Base-by-base conservation (phyloP, 2,329 filamentous ascomycete genomes). In the Cladophialophora psammophila region DNA sequence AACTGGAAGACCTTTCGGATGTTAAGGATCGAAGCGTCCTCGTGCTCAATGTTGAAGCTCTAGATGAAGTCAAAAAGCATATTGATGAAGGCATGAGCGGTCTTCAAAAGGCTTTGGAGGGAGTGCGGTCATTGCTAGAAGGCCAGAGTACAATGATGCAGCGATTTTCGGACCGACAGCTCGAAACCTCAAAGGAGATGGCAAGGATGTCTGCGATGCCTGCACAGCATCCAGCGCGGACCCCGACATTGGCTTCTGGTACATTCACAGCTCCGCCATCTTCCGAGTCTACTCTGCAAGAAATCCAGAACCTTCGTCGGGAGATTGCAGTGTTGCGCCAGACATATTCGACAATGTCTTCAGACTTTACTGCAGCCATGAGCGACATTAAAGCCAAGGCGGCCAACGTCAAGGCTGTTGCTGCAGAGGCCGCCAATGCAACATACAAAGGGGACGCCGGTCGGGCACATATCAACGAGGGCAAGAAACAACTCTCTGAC, bases 61-160 rank as follows among this genome's bases (percentile, higher is more conserved):
- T 99, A 4, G 95, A 99, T 76, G 95, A 99, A 79, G 94, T 99
- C 42, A 98, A 98, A 80, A 89, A 90, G 57, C 95, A 98, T 76
- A 93, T 99, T 71, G 95, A 99, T 71, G 94, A 99, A 71, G 93
- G 94, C 50, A 84, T 99, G 59, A 90, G 90, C 9, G 88, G 90
- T 6, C 83, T 99, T 58, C 92, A 90, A 71, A 87, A 88, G 64
- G 86, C 97, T 35, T 89, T 99, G n/a, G 91, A 96, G 73, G 90
- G 92, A 64, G 88, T 99, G 66, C 92, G 91, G 78, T 90, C 91
- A 61, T 90, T 91, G 52, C 85, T 99, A 9, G 90, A 93, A 65
- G 91, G 93, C 54, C 95, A 98, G 75, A 88, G 92, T 57, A 86
- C 87, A 2, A 89, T 92, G 6, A 87, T 99, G 61, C 91, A 96